Evolutionary conservation across 176 grass and related monocot genomes (phyloP), one percentile per base, ranked within the genome.

Genomic region (Puccinellia tenuiflora): DNA sequence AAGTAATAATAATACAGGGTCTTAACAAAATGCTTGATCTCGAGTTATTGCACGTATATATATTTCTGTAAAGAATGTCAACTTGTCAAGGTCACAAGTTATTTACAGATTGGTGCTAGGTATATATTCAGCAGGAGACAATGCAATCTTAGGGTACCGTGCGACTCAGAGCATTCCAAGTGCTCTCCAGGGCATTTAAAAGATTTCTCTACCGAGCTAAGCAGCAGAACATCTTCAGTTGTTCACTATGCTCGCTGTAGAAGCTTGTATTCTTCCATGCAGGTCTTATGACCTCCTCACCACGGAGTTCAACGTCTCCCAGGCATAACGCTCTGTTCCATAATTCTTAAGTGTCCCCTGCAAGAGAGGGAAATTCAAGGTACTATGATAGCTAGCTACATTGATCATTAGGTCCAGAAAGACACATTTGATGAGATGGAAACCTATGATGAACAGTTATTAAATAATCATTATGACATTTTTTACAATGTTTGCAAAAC

Each of bases 381-480:
- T 26, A 38, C 40, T 54, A 64, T 55, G 54, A 4, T 9, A 67
- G 7, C 6, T 16, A 16, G 28, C 47, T 34, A 28, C 52, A 31
- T 29, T 6, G 63, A 51, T 63, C 33, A 72, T 28, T 64, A 48
- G 28, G 7, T 26, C 4, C 28, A 61, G 28, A 83, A 70, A 5
- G 31, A 73, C 9, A 18, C n/a, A 50, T 29, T 17, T 43, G 45
- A 24, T 33, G 17, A 43, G 81, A 71, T 71, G 52, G 17, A 40
- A 62, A 83, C 30, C 46, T 71, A 63, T 7, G 13, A 52, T 47
- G 26, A 74, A 72, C 24, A 53, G 31, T 17, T 0, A 15, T 50
- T 50, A 52, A 17, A 68, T 45, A 80, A 85, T 54, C 20, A 84
- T n/a, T n/a, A n/a, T n/a, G n/a, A n/a, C n/a, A n/a, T 16, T 75